Percentiles rank a stretch among this genome's conserved stretches.
These are phyloP conservation scores for Tephrocybe rancida DNA, from an alignment of 768 basidiomycete species.

Conservation along the genomic window DNA sequence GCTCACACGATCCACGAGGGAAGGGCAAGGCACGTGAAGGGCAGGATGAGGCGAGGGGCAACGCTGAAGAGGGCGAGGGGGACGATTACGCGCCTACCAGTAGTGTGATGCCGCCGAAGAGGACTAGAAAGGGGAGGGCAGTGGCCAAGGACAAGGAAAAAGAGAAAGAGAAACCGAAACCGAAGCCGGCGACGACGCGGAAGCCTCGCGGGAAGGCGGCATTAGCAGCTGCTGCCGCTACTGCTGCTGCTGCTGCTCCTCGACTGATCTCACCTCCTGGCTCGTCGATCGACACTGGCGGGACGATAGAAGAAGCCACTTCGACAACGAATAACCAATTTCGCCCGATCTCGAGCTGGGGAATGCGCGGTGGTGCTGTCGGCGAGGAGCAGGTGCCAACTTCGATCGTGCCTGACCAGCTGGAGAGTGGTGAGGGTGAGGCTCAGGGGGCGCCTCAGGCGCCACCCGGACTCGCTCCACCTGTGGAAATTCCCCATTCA, in stretches of 20 bases:
- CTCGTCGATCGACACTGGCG: background rate
- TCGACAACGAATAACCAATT: no score
- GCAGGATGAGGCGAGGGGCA: slow-evolving; percentile 9
- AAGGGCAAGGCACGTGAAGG: slow-evolving; percentile 19
- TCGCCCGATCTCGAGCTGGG: no score
- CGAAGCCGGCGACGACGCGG: slow-evolving; percentile 13
- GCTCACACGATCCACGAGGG: slow-evolving; percentile 30
- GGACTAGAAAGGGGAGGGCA: slow-evolving; percentile 22
- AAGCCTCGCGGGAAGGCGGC: slow-evolving; percentile 12
- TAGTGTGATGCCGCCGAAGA: background rate
- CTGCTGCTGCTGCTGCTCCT: slow-evolving; percentile 4
- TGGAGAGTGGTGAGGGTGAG: background rate
- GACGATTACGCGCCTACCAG: background rate
- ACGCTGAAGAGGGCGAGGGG: slow-evolving; percentile 3
- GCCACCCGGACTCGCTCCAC: slow-evolving; percentile 9
- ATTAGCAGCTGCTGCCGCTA: background rate
- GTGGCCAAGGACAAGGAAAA: slow-evolving; percentile 19
- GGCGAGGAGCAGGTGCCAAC: background rate
- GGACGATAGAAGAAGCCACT: no score
- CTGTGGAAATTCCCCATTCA: background rate
- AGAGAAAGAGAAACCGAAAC: slow-evolving; percentile 1
- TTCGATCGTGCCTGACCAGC: background rate
- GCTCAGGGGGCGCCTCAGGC: no score
- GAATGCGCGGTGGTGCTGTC: no score
- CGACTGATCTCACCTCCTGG: slow-evolving; percentile 29